These are phyloP conservation scores for Epichloe brachyelytri DNA, from an alignment of 2,329 filamentous ascomycete genomes.

Conservation along the genomic window DNA sequence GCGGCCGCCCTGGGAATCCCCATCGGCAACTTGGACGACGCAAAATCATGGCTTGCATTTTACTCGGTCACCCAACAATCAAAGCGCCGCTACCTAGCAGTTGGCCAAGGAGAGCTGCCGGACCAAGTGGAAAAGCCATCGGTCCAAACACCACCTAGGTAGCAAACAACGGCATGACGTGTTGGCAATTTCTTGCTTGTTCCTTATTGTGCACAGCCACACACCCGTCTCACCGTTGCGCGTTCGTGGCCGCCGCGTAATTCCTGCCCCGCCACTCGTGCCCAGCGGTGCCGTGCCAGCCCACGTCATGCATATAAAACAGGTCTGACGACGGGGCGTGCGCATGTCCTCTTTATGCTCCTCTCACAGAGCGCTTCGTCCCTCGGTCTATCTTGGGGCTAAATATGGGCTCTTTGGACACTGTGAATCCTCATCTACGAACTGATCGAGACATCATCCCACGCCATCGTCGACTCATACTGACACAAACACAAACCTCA, in stretches of 20 bases:
- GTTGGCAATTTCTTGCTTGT: not conserved
- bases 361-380: not conserved
- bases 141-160: too few relatives aligned
- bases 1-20: too few relatives aligned
- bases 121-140: too few relatives aligned
- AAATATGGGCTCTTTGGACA: constrained; percentile 8
- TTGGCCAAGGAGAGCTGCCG: too few relatives aligned
- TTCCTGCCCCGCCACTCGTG: not conserved
- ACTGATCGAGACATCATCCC: not conserved
- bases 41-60: too few relatives aligned
- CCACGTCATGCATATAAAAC: not conserved
- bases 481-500: not conserved
- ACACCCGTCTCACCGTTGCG: not conserved
- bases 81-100: too few relatives aligned
- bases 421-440: not conserved
- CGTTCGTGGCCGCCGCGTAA: not conserved
- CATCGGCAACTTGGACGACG: too few relatives aligned
- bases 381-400: not conserved
- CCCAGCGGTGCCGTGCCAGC: too few relatives aligned
- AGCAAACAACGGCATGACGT: not conserved
- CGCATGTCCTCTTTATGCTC: too few relatives aligned
- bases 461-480: not conserved
- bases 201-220: not conserved
- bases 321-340: not conserved
- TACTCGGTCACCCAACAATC: too few relatives aligned